These are phyloP conservation scores for Neurospora sp. DNA, from an alignment of 495 filamentous ascomycete genomes.

Conservation along the genomic window DNA sequence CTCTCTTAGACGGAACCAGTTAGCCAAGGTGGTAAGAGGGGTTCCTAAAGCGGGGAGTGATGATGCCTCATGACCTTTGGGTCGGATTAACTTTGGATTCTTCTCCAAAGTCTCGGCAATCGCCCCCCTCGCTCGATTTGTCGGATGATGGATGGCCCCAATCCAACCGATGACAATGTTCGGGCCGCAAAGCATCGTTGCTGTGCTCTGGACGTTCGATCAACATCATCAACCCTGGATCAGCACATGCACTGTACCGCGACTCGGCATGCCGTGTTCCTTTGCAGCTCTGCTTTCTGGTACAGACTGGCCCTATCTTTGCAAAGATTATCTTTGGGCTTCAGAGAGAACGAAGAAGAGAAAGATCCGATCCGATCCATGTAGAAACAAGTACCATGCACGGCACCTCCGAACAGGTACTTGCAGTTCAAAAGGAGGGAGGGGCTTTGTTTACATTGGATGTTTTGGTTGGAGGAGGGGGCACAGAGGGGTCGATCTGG, in stretches of 20 bases:
- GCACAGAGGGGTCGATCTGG: neutral
- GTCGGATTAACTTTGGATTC: neutral
- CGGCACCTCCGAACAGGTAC: neutral
- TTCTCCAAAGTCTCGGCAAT: neutral
- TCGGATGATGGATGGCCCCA: neutral
- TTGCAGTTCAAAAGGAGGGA: neutral
- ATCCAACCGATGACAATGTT: neutral
- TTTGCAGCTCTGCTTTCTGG: neutral
- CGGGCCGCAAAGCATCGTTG: neutral
- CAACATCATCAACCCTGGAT: neutral
- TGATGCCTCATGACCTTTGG: neutral
- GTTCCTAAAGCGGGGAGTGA: neutral
- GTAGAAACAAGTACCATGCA: neutral
- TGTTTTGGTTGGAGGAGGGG: neutral
- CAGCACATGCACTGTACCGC: neutral
- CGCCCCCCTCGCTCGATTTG: neutral
- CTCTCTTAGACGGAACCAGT: neutral
- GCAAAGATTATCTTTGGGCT: neutral
- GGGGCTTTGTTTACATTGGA: neutral
- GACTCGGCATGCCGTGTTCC: neutral
- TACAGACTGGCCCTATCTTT: neutral
- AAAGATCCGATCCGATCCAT: neutral
- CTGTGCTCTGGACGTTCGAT: neutral
- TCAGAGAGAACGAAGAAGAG: neutral
- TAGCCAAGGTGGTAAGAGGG: neutral